These are phyloP conservation scores for Coleophoma eucalyptorum DNA, from an alignment of 2,329 filamentous ascomycete genomes.

Conservation along the genomic window DNA sequence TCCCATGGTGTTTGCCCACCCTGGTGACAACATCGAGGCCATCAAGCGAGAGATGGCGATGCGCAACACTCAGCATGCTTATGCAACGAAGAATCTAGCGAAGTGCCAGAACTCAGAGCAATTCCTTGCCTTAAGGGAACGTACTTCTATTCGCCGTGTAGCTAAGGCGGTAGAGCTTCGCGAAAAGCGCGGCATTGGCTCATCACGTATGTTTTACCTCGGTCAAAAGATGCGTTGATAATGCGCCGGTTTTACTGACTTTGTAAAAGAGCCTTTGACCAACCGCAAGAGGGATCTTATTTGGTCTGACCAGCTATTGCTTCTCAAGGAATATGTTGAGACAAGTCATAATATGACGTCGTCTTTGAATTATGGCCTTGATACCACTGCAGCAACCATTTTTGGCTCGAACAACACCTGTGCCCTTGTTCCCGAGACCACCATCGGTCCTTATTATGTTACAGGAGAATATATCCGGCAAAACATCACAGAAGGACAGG, in stretches of 20 bases:
- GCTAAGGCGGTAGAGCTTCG: slow-evolving; percentile 8
- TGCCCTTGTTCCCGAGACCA: too few relatives aligned
- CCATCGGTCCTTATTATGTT: slow-evolving; percentile 47
- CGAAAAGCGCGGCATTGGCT: slow-evolving; percentile 6
- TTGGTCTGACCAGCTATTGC: neutral
- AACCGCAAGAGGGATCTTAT: slow-evolving; percentile 6
- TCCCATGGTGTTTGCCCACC: neutral
- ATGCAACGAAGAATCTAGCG: slow-evolving; percentile 1
- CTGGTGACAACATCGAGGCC: slow-evolving; percentile 5
- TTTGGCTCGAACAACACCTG: slow-evolving; percentile 42
- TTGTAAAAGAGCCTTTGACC: slow-evolving; percentile 1
- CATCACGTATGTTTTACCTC: too few relatives aligned
- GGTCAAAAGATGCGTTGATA: too few relatives aligned
- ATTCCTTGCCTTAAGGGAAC: slow-evolving; percentile 5
- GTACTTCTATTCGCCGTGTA: slow-evolving; percentile 6
- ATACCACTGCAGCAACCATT: slow-evolving; percentile 6
- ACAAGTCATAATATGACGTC: slow-evolving; percentile 7
- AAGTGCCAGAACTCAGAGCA: slow-evolving; percentile 7
- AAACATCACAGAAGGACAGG: slow-evolving; percentile 42
- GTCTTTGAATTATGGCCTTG: slow-evolving; percentile 2
- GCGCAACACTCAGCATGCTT: slow-evolving; percentile 6
- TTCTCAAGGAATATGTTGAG: too few relatives aligned
- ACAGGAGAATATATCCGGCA: slow-evolving; percentile 33
- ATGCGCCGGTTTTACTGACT: too few relatives aligned
- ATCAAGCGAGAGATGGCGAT: slow-evolving; percentile 10